Percentiles rank a stretch among this genome's conserved stretches.
These are phyloP conservation scores for Otatea glauca DNA, from an alignment of 176 grass and related monocot genomes.

Conservation along the genomic window DNA sequence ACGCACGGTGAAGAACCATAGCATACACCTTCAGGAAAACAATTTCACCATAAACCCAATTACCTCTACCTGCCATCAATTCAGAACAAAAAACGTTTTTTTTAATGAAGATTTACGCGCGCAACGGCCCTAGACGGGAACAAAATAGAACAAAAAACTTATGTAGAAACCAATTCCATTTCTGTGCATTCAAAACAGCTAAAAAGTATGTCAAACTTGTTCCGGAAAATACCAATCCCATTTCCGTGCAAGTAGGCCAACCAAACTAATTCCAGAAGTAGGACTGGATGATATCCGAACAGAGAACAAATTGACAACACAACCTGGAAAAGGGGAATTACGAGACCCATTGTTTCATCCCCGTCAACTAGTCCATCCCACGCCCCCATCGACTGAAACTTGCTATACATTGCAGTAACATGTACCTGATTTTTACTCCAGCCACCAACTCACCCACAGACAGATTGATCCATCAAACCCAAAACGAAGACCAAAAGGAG, in stretches of 20 bases:
- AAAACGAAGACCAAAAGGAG: background rate
- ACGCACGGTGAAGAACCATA: background rate
- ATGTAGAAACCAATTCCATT: background rate
- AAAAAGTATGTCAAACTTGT: background rate
- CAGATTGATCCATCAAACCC: background rate
- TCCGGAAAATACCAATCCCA: background rate
- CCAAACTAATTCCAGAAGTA: background rate
- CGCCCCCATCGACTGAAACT: background rate
- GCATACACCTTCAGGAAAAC: background rate
- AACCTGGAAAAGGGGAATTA: background rate
- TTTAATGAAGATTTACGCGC: background rate
- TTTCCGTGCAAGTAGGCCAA: background rate
- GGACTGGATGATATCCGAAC: background rate
- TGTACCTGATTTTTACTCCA: background rate
- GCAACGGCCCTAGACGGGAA: background rate
- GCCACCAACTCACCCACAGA: background rate
- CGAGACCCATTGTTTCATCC: background rate
- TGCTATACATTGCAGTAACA: background rate
- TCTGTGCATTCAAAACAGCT: background rate
- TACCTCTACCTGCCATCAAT: background rate
- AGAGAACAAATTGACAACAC: slow-evolving; percentile 33
- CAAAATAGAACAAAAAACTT: background rate
- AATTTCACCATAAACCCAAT: background rate
- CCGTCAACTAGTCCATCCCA: background rate
- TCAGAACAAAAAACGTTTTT: background rate